A percentile compares a stretch with the other conserved stretches of the same genome.
Conservation (phyloP, 495 filamentous ascomycete genomes). For the Penicillium dipodomyicola region DNA sequence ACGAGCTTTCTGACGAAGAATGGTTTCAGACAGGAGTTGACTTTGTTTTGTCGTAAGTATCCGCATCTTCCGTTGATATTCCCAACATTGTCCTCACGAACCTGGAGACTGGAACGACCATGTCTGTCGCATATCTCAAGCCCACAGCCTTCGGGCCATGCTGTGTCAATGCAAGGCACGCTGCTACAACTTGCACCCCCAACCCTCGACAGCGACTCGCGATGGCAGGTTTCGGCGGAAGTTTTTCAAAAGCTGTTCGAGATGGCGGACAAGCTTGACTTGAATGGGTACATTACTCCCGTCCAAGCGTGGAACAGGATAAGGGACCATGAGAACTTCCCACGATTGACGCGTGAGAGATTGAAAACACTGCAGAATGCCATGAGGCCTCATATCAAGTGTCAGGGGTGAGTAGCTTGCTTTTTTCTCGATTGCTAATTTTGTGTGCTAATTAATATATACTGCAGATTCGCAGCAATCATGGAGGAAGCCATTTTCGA, state of each 20-base stretch:
- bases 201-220: background rate
- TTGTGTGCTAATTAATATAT: too few relatives aligned
- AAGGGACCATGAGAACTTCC: background rate
- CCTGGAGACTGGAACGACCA: constrained; percentile 18
- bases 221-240: constrained; percentile 15
- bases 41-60: constrained; percentile 23
- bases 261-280: constrained; percentile 12
- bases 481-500: constrained; percentile 19
- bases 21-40: constrained; percentile 15
- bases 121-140: constrained; percentile 16
- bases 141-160: constrained; percentile 13
- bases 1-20: background rate
- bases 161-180: constrained; percentile 16
- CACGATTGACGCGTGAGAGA: background rate
- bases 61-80: background rate
- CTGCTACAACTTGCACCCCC: constrained; percentile 11
- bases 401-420: constrained; percentile 17
- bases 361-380: constrained; percentile 11
- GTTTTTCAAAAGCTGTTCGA: constrained; percentile 19
- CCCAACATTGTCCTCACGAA: background rate
- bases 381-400: constrained; percentile 19
- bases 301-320: constrained; percentile 25
- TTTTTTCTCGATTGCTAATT: background rate
- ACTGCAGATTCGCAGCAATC: constrained; percentile 15
- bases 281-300: constrained; percentile 21